Evolutionary conservation across 2,329 filamentous ascomycete genomes (phyloP).

Genomic region (Alternaria atra): DNA sequence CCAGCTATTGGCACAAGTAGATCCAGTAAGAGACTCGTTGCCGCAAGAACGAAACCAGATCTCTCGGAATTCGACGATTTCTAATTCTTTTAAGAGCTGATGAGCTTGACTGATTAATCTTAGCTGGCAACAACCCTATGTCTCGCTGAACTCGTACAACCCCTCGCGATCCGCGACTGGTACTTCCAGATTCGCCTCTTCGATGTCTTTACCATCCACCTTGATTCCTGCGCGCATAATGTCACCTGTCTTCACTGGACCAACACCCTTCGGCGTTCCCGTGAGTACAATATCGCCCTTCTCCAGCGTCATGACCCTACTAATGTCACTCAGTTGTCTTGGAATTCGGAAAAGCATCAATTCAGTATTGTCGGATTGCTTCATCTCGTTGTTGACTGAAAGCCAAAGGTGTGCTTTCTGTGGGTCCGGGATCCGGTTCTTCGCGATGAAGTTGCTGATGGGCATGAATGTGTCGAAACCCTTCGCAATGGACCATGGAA

Average conservation of each 20-base stretch:
- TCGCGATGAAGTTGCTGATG: conserved; percentile 81
- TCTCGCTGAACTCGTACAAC: conserved; percentile 74
- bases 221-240: conserved; percentile 84
- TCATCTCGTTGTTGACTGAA: conserved; percentile 78
- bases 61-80: conserved; percentile 7
- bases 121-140: conserved; percentile 40
- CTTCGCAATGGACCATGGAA: conserved; percentile 96
- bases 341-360: conserved; percentile 95
- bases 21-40: neutral
- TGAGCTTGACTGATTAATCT: neutral
- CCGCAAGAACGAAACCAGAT: neutral
- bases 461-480: conserved; percentile 98
- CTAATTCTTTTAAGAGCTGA: neutral
- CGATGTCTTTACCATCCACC: conserved; percentile 81
- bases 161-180: conserved; percentile 80
- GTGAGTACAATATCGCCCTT: conserved; percentile 93
- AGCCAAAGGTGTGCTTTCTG: conserved; percentile 89
- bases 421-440: conserved; percentile 81
- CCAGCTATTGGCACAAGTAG: neutral
- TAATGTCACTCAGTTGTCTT: conserved; percentile 87
- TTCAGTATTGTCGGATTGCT: conserved; percentile 87
- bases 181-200: conserved; percentile 86
- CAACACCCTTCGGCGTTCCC: conserved; percentile 97
- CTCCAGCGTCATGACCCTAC: conserved; percentile 91
- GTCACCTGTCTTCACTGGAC: conserved; percentile 84